Evolutionary conservation across 2,329 filamentous ascomycete genomes (phyloP).

Genomic region (Chaetoscypha palmicola): DNA sequence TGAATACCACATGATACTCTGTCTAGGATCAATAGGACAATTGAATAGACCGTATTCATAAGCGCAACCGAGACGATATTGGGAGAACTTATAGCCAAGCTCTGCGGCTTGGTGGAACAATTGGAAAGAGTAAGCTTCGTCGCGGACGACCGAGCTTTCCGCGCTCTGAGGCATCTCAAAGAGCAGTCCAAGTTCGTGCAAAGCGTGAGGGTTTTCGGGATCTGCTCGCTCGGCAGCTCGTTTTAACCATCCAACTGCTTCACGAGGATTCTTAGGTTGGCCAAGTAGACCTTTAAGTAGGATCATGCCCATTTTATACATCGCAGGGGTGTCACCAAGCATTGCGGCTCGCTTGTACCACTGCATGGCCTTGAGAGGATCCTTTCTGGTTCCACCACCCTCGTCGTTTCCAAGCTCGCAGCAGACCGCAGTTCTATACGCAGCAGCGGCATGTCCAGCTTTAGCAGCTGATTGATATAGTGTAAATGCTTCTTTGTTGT

Average conservation of each 20-base stretch:
- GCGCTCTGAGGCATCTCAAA: conserved; percentile 50
- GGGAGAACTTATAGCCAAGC: conserved; percentile 89
- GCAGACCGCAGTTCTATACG: conserved; percentile 92
- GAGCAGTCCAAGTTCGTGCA: conserved; percentile 75
- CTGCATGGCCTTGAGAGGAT: conserved; percentile 89
- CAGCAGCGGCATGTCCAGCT: conserved; percentile 73
- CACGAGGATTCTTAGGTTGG: conserved; percentile 71
- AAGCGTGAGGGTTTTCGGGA: conserved; percentile 82
- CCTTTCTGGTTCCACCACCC: conserved; percentile 83
- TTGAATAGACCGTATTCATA: conserved; percentile 86
- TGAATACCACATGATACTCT: conserved; percentile 91
- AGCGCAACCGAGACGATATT: conserved; percentile 80
- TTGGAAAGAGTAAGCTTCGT: conserved; percentile 73
- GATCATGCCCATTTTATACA: conserved; percentile 99
- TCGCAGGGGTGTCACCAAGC: conserved; percentile 83
- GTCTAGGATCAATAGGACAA: conserved; percentile 72
- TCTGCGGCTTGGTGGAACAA: conserved; percentile 82
- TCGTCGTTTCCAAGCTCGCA: conserved; percentile 95
- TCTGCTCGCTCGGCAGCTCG: conserved; percentile 85
- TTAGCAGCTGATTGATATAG: conserved; percentile 94
- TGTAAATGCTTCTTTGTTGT: conserved; percentile 87
- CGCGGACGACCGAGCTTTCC: conserved; percentile 63
- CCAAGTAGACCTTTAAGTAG: conserved; percentile 88
- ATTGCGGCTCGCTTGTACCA: conserved; percentile 95
- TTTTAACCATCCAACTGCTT: conserved; percentile 89